Evolutionary conservation across 2,329 filamentous ascomycete species (phyloP), one percentile per base, ranked within the genome.

Genomic region (Apiospora hydei): DNA sequence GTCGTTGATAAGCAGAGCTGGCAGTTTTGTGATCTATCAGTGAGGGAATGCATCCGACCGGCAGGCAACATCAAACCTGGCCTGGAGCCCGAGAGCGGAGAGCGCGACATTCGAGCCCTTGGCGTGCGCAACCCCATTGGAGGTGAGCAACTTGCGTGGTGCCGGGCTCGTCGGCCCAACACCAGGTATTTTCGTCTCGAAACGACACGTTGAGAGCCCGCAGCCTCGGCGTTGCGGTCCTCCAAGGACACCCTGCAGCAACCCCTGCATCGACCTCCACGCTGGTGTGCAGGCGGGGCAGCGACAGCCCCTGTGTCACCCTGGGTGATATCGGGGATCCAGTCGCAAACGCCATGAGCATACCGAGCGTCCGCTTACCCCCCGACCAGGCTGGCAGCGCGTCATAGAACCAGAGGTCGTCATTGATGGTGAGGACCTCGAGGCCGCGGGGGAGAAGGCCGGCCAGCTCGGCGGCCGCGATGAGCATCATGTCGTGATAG

Each of bases 401-500:
- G 26, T 57, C 51, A 4, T 34, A 34, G 51, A 34, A 34, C 13
- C 26, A 57, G 51, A 57, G 51, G 26, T 57, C 51, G 5, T 57
- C 51, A 5, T 30, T 34, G 14, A 57, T 57, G 14, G 51, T 57
- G 51, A 57, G 51, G 26, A 34, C 26, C 7, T 57, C 51, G 14
- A 57, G 51, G 3, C 26, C 26, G 5, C 13, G 51, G 24, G 51
- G 51, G 14, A 57, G 51, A 14, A 57, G 51, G 26, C 26, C 26
- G 51, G 13, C 30, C 8, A 38, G 18, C 30, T 38, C 53, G 30
- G 53, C 16, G 30, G 53, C 30, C 16, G 53, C 53, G 30, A 21
- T 16, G 53, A 61, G 53, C 30, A 38, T 38, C 30, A 61, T 38
- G 53, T 61, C 53, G 30, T 61, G 53, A 16, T 61, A n/a, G 53